Conservation (phyloP, 768 basidiomycete genomes). For the Cystofilobasidium bisporidii region DNA sequence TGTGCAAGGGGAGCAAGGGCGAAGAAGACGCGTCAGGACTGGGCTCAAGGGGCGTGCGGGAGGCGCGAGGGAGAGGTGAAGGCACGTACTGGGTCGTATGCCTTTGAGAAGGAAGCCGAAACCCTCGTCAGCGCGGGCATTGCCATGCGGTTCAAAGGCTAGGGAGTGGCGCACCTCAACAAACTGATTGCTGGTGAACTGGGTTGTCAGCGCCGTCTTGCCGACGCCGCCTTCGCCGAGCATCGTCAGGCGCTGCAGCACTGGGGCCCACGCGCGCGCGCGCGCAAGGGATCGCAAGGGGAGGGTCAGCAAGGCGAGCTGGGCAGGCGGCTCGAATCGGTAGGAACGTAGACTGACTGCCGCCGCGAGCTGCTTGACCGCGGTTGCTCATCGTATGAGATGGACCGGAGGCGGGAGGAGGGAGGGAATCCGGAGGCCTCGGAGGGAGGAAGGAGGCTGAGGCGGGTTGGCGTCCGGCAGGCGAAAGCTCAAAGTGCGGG, state of each 20-base stretch:
- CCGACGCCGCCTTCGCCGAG: constrained; percentile 79
- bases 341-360: no score
- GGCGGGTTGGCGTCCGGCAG: no score
- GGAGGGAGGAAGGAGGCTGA: no score
- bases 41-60: not conserved
- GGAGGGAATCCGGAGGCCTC: not conserved
- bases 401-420: not conserved
- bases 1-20: not conserved
- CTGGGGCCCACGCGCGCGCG: not conserved
- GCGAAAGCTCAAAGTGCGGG: no score
- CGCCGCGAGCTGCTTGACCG: constrained; percentile 3
- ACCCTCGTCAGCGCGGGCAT: constrained; percentile 9
- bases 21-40: not conserved
- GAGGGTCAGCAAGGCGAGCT: not conserved
- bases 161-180: constrained; percentile 55
- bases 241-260: constrained; percentile 23
- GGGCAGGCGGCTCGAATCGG: not conserved
- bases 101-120: no score
- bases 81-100: constrained; percentile 63
- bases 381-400: constrained; percentile 1
- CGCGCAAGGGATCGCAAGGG: not conserved
- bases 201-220: constrained; percentile 86
- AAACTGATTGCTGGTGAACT: constrained; percentile 95
- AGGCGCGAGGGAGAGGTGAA: not conserved
- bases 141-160: no score